Percentiles rank a stretch among this genome's conserved stretches.
phyloP scores from a whole-genome alignment of 345 rosid species.

The Camelina sativa region DNA sequence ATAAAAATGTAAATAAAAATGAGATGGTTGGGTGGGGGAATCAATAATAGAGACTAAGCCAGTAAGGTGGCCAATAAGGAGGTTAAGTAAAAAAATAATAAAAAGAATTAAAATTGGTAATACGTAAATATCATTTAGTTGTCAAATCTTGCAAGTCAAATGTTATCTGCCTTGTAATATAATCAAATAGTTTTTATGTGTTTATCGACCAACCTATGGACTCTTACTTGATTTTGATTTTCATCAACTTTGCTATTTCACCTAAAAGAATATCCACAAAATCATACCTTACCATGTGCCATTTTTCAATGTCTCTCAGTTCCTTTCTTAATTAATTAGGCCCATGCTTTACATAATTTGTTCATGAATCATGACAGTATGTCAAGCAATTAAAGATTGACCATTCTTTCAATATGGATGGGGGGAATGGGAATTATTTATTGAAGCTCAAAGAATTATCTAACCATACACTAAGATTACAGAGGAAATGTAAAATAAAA shows the following conservation, averaged over 20 bases:
- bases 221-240: slow-evolving; percentile 23
- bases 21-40: slow-evolving; percentile 32
- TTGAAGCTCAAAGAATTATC: slow-evolving; percentile 14
- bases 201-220: slow-evolving; percentile 37
- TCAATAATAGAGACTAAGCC: slow-evolving; percentile 37
- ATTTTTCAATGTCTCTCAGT: slow-evolving; percentile 18
- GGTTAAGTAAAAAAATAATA: slow-evolving; percentile 23
- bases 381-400: too few species aligned
- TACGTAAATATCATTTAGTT: slow-evolving; percentile 41
- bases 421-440: background rate
- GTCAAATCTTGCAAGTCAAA: slow-evolving; percentile 39
- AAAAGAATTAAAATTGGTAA: slow-evolving; percentile 24
- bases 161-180: slow-evolving; percentile 30
- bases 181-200: slow-evolving; percentile 34
- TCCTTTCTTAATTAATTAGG: background rate
- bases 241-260: slow-evolving; percentile 33
- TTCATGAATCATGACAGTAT: slow-evolving; percentile 17
- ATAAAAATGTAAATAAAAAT: background rate
- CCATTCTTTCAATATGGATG: background rate
- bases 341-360: background rate
- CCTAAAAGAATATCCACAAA: slow-evolving; percentile 30
- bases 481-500: background rate
- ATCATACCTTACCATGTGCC: background rate
- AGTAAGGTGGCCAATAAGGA: slow-evolving; percentile 21
- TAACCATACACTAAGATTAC: slow-evolving; percentile 25